phyloP scores from a whole-genome alignment of 768 basidiomycete species.

The Antrodiella citrinella region DNA sequence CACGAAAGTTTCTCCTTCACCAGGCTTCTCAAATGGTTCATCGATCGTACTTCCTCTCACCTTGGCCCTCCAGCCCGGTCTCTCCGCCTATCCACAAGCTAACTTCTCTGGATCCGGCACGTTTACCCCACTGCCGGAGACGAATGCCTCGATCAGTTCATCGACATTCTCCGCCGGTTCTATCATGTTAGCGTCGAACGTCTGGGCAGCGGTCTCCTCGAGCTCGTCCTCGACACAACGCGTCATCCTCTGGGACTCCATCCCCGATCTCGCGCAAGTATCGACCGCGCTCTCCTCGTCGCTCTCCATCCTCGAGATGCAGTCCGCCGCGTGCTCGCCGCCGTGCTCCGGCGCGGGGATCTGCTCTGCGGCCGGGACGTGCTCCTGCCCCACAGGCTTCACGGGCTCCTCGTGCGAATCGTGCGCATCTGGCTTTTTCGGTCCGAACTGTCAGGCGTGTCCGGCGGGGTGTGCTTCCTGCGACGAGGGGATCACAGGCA shows the following conservation, averaged over 20 bases:
- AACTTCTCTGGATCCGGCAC: conserved; percentile 60
- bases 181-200: conserved; percentile 56
- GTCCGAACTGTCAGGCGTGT: conserved; percentile 62
- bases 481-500: conserved; percentile 73
- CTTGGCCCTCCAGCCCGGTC: conserved; percentile 56
- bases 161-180: conserved; percentile 49
- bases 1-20: conserved; percentile 45
- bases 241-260: conserved; percentile 69
- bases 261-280: conserved; percentile 68
- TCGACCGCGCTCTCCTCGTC: conserved; percentile 32
- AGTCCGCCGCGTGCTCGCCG: conserved; percentile 69
- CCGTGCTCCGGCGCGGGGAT: conserved; percentile 66
- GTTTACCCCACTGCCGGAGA: conserved; percentile 49
- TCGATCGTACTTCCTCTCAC: conserved; percentile 57
- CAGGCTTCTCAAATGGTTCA: conserved; percentile 52
- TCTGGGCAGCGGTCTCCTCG: conserved; percentile 59
- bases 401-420: conserved; percentile 73
- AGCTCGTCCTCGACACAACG: conserved; percentile 42
- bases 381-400: conserved; percentile 68
- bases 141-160: conserved; percentile 34
- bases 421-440: conserved; percentile 70
- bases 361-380: conserved; percentile 64
- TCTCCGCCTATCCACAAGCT: conserved; percentile 54
- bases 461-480: conserved; percentile 62
- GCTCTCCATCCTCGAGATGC: conserved; percentile 59